Evolutionary conservation across 495 filamentous ascomycete genomes (phyloP), one percentile per base, ranked within the genome.

Genomic region (Trichoderma orchidacearum): DNA sequence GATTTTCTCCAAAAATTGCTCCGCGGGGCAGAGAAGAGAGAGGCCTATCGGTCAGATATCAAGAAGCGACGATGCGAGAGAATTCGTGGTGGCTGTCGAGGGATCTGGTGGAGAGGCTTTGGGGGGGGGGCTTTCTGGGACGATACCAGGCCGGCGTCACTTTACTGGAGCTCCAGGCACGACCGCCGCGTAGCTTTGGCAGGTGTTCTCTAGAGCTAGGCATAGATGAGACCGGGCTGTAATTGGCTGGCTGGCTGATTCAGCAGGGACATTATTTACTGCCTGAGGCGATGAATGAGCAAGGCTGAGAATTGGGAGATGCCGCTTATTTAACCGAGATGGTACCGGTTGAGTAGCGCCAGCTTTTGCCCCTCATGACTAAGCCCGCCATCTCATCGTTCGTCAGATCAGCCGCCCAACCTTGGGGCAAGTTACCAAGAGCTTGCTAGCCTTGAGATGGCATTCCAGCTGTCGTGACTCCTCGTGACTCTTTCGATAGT

Each of bases 91-190:
- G n/a, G n/a, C n/a, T n/a, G n/a, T n/a, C n/a, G n/a, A n/a, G n/a
- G n/a, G n/a, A n/a, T n/a, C n/a, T n/a, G n/a, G n/a, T n/a, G n/a
- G n/a, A n/a, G n/a, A n/a, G n/a, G n/a, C n/a, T n/a, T n/a, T n/a
- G n/a, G n/a, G n/a, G n/a, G n/a, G n/a, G n/a, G n/a, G n/a, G n/a
- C n/a, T n/a, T n/a, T n/a, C n/a, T n/a, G n/a, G n/a, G n/a, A n/a
- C n/a, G n/a, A n/a, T n/a, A 51, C 41, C 38, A 59, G 57, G 57
- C 54, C 41, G 53, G 54, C 34, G 34, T 50, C 35, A 25, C 53
- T 17, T 59, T 45, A 53, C 50, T 62, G 56, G 61, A 70, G 63
- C 68, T 69, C 68, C 61, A 70, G 66, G 68, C 68, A 70, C 68
- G 63, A 64, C 51, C 54, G 66, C 67, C 66, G 66, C 66, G 66